These are phyloP conservation scores for Rubus idaeus DNA, from an alignment of 306 rosid genomes.

Conservation along the genomic window DNA sequence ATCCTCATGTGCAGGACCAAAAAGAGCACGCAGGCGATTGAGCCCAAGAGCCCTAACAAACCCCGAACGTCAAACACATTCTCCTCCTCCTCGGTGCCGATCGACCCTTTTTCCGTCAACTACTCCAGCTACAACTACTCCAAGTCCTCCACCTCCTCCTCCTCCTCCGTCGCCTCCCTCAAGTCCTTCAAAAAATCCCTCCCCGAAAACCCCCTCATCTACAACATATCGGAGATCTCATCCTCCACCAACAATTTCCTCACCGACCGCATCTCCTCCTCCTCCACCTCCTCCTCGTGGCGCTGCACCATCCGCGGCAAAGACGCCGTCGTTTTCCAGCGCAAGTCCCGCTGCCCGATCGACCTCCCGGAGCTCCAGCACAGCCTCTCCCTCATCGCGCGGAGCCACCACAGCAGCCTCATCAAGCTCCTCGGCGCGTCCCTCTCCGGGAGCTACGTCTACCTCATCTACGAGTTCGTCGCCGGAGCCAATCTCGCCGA, in stretches of 20 bases:
- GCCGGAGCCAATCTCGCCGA: constrained; percentile 68
- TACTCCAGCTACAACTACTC: constrained; percentile 42
- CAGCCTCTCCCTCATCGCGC: constrained; percentile 50
- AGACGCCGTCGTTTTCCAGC: constrained; percentile 63
- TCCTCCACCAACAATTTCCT: constrained; percentile 60
- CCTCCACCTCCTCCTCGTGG: constrained; percentile 60
- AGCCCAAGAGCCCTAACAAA: constrained; percentile 30
- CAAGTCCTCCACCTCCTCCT: constrained; percentile 40
- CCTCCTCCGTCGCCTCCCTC: constrained; percentile 57
- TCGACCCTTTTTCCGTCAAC: constrained; percentile 10
- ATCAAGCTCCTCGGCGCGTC: constrained; percentile 83
- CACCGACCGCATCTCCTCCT: constrained; percentile 43
- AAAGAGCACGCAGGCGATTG: constrained; percentile 51
- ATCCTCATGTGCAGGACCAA: constrained; percentile 64
- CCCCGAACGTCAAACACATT: constrained; percentile 24
- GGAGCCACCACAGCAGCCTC: constrained; percentile 72
- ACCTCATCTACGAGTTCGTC: constrained; percentile 66
- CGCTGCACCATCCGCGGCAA: constrained; percentile 58
- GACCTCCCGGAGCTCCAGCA: constrained; percentile 47
- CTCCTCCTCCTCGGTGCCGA: constrained; percentile 20
- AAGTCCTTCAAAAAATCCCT: constrained; percentile 56
- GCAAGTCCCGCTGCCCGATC: constrained; percentile 55
- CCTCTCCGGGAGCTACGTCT: constrained; percentile 54
- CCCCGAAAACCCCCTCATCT: constrained; percentile 72
- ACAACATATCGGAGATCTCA: constrained; percentile 62